Base-by-base conservation (phyloP, 192 early-diverging fungal genomes). In the Powellomyces hirtus region DNA sequence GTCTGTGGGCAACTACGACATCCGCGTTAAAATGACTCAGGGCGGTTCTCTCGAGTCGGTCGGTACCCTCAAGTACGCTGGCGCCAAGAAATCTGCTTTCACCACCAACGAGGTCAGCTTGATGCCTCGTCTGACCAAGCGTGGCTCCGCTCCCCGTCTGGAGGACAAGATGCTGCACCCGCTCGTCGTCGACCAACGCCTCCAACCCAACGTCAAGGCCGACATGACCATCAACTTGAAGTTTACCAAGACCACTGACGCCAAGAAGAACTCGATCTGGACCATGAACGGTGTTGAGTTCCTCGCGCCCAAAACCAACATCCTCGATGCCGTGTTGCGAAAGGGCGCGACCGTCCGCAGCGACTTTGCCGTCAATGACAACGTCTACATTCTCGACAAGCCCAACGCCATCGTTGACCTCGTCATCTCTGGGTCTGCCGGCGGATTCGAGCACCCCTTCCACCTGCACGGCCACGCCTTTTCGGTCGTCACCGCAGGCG, bases 391-490 rank as follows among this genome's bases (percentile, higher is more conserved):
- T 52, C 71, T 92, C 26, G 44, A 88, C 30, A 70, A 84, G 14
- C 82, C 91, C 62, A 60, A 59, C 27, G 64, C 87, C 14, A 80
- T 82, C 30, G 67, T 90, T 29, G 85, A 95, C 74, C 74, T 93
- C 40, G 79, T 89, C 16, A 78, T 93, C 59, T 83, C 79, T 68
- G 93, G 93, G 75, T 67, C 72, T 36, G 91, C 92, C 62, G 66
- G 77, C 22, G 90, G 87, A 62, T 77, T 67, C 53, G 33, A 56
- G 59, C 93, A 95, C 69, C 79, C 72, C 14, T 80, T 94, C 83
- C 93, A 95, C 75, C 75, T 94, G n/a, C 93, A 95, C 73, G 91
- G 91, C 6, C 89, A 93, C 72, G 75, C 76, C 8, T 94, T 94
- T 82, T 88, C 92, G 74, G 76, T 95, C 44, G 60, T 27, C 34